A percentile compares a stretch with the other conserved stretches of the same genome.
These are phyloP conservation scores for Logfia minima DNA, from an alignment of 129 eudicot genomes.

Conservation along the genomic window DNA sequence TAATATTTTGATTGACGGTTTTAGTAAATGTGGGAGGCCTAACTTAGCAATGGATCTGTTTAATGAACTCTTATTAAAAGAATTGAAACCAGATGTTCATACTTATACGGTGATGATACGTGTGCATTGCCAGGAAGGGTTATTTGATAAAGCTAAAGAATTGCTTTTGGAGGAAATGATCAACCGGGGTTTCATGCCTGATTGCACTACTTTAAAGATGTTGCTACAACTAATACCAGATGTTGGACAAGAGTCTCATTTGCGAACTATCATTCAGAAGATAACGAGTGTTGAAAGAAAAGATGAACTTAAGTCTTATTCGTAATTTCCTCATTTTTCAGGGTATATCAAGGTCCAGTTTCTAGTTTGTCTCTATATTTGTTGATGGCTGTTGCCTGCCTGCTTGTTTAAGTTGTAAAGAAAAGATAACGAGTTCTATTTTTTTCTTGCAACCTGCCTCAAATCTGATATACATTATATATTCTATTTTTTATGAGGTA, in stretches of 20 bases:
- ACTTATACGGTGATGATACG: constrained; percentile 28
- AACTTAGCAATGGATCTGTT: constrained; percentile 23
- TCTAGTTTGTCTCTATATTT: neutral
- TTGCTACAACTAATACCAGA: constrained; percentile 7
- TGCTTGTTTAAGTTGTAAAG: too few species aligned
- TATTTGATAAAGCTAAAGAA: constrained; percentile 25
- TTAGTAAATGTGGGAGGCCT: constrained; percentile 24
- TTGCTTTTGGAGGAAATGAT: constrained; percentile 30
- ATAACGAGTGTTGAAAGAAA: neutral
- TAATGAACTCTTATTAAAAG: constrained; percentile 19
- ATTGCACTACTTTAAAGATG: neutral
- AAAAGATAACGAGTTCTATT: too few species aligned
- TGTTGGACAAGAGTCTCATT: constrained; percentile 12
- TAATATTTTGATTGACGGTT: constrained; percentile 30
- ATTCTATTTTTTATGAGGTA: too few species aligned
- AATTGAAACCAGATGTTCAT: constrained; percentile 23
- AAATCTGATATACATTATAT: too few species aligned
- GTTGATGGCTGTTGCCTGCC: neutral
- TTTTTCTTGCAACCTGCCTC: too few species aligned
- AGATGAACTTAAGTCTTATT: neutral
- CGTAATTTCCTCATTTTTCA: neutral
- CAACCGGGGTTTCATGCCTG: constrained; percentile 25
- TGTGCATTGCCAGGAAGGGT: constrained; percentile 22
- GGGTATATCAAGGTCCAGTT: neutral
- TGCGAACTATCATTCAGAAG: constrained; percentile 16